Conservation (phyloP, 257 asterid genomes). For the Gentiana macrophylla region DNA sequence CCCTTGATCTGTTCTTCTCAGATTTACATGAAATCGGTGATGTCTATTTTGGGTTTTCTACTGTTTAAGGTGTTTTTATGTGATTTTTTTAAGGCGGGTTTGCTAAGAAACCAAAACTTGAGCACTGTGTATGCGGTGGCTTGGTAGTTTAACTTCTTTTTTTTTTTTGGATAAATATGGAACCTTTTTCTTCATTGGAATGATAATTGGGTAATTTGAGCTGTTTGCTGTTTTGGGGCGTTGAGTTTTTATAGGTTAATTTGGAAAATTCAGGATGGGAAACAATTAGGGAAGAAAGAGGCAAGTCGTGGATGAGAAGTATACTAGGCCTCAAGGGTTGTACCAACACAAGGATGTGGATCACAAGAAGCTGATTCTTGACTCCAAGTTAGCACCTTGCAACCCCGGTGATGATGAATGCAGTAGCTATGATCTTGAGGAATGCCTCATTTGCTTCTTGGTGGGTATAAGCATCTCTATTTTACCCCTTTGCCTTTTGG, state of each 20-base stretch:
- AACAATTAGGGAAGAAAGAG: constrained; percentile 90
- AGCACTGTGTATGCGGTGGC: too few species aligned
- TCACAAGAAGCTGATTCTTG: constrained; percentile 85
- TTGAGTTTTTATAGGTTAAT: constrained; percentile 11
- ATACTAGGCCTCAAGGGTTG: constrained; percentile 68
- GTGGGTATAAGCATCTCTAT: too few species aligned
- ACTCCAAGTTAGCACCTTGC: constrained; percentile 95
- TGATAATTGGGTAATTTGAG: background rate
- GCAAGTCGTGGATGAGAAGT: constrained; percentile 98
- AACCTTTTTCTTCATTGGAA: too few species aligned
- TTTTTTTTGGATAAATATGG: too few species aligned
- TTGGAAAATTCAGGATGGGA: constrained; percentile 43
- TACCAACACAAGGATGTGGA: constrained; percentile 18
- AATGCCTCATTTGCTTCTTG: constrained; percentile 99
- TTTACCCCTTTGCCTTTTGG: too few species aligned
- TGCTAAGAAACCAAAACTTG: too few species aligned
- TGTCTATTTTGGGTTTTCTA: too few species aligned
- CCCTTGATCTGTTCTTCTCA: too few species aligned
- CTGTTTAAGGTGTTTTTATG: too few species aligned
- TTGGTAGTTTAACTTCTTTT: too few species aligned
- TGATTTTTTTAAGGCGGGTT: too few species aligned
- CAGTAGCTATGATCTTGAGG: constrained; percentile 67
- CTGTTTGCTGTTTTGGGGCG: constrained; percentile 4
- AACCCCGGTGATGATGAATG: constrained; percentile 92
- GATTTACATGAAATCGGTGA: too few species aligned